These are phyloP conservation scores for Galerina sulciceps DNA, from an alignment of 768 basidiomycete species.

Conservation along the genomic window DNA sequence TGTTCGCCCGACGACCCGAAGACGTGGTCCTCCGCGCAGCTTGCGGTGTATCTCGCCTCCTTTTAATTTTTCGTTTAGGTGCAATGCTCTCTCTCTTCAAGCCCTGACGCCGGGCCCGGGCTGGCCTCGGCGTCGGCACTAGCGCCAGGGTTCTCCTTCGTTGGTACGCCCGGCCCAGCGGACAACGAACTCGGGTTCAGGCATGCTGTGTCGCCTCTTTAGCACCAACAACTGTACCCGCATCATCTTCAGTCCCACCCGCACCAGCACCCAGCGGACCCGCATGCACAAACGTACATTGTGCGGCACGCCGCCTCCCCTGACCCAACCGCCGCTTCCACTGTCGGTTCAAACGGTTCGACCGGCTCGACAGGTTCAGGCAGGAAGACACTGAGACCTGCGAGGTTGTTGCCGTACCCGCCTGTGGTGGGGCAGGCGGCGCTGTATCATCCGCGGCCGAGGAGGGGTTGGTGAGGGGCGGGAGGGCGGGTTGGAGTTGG, in stretches of 20 bases:
- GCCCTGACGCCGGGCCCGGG: too few species aligned
- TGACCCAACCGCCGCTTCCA: too few species aligned
- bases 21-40: slow-evolving; percentile 62
- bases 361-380: not conserved
- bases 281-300: slow-evolving; percentile 20
- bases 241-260: not conserved
- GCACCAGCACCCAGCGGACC: slow-evolving; percentile 9
- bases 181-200: slow-evolving; percentile 24
- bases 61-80: slow-evolving; percentile 1
- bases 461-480: slow-evolving; percentile 14
- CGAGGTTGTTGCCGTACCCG: slow-evolving; percentile 26
- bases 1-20: slow-evolving; percentile 65
- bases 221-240: not conserved
- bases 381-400: not conserved
- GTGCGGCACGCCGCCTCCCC: slow-evolving; percentile 20
- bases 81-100: slow-evolving; percentile 15
- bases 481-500: not conserved
- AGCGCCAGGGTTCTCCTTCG: too few species aligned
- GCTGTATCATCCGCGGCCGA: slow-evolving; percentile 27
- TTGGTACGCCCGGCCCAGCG: not conserved
- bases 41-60: slow-evolving; percentile 51
- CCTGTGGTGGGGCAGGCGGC: slow-evolving; percentile 23
- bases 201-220: not conserved
- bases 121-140: too few species aligned
- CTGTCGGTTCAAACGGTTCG: not conserved